Evolutionary conservation across 116 monocot species (phyloP).

Genomic region (Posidonia oceanica): DNA sequence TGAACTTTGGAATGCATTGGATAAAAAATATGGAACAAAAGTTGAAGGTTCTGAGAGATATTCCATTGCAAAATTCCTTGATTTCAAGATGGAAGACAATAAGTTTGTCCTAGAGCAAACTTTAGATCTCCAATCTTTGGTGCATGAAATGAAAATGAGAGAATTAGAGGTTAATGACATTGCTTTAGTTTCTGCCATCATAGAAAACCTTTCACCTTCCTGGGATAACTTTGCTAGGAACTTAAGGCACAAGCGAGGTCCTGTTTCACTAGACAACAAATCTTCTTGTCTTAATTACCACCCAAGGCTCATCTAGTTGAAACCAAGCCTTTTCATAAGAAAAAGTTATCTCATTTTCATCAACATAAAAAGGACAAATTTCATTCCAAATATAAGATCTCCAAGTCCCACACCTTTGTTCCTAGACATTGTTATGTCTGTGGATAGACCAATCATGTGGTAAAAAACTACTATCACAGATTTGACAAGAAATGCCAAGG

Average conservation of each 20-base stretch:
- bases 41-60: not conserved
- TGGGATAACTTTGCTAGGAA: not conserved
- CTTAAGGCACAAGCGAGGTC: not conserved
- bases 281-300: not conserved
- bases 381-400: too few species aligned
- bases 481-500: too few species aligned
- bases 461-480: too few species aligned
- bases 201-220: not conserved
- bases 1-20: not conserved
- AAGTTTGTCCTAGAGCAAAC: too few species aligned
- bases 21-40: not conserved
- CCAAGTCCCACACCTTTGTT: too few species aligned
- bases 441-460: too few species aligned
- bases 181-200: not conserved
- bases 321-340: not conserved
- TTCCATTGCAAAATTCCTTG: not conserved
- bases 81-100: too few species aligned
- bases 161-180: not conserved
- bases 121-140: too few species aligned
- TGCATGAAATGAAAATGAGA: not conserved
- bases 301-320: not conserved
- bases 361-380: too few species aligned
- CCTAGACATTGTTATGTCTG: too few species aligned
- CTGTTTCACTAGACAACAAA: not conserved
- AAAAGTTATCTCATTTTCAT: not conserved